Evolutionary conservation across 495 filamentous ascomycete species (phyloP).

Genomic region (Collariella sp.): DNA sequence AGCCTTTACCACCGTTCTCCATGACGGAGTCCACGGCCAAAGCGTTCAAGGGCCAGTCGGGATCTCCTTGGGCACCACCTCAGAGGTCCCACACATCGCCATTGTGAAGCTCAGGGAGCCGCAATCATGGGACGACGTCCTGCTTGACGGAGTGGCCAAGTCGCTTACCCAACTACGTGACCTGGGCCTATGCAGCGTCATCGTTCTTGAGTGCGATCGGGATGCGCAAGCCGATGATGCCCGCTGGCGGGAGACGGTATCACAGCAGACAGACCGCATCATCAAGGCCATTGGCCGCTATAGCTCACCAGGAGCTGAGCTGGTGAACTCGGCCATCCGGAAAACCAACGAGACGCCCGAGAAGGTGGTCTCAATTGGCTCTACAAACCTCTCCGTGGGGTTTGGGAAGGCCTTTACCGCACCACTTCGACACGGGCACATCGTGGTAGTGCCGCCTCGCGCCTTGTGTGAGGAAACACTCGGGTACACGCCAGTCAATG

Average conservation of each 20-base stretch:
- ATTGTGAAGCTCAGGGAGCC: conserved; percentile 75
- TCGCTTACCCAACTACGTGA: conserved; percentile 75
- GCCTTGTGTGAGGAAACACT: conserved; percentile 57
- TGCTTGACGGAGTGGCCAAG: conserved; percentile 64
- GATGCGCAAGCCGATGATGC: conserved; percentile 14
- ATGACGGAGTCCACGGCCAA: conserved; percentile 32
- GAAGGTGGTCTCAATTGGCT: conserved; percentile 7
- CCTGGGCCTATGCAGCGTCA: conserved; percentile 69
- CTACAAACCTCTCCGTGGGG: conserved; percentile 30
- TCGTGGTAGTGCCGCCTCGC: conserved; percentile 67
- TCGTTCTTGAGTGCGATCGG: conserved; percentile 65
- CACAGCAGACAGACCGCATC: conserved; percentile 64
- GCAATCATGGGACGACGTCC: conserved; percentile 56
- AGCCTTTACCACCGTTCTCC: conserved; percentile 17
- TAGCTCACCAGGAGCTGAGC: conserved; percentile 55
- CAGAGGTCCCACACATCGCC: conserved; percentile 63
- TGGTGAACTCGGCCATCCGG: conserved; percentile 57
- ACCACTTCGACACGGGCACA: conserved; percentile 63
- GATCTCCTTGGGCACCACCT: conserved; percentile 25
- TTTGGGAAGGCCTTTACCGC: conserved; percentile 52
- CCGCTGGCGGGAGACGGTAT: conserved; percentile 35
- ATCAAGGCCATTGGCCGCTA: conserved; percentile 60
- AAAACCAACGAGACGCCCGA: conserved; percentile 22
- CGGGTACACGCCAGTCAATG: conserved; percentile 44
- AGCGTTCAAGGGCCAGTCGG: conserved; percentile 23